Conservation (phyloP, 306 rosid species). For the Argentina anserina region DNA sequence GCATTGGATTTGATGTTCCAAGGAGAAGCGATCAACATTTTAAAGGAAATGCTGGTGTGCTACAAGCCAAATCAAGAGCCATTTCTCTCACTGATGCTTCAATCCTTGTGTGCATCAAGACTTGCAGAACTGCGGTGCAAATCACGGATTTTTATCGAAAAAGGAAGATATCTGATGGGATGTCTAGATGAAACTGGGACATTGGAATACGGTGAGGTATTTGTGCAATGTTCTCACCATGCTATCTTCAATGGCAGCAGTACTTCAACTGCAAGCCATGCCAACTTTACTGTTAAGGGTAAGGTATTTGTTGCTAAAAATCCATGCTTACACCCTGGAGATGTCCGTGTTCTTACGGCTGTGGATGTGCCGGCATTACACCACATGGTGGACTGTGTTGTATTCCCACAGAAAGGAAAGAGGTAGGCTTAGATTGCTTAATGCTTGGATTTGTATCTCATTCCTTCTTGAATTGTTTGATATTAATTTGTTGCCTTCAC, state of each 20-base stretch:
- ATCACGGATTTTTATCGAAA: conserved; percentile 27
- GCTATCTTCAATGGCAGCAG: neutral
- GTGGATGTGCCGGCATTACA: conserved; percentile 34
- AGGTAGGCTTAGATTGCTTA: conserved; percentile 19
- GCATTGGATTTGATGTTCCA: conserved; percentile 30
- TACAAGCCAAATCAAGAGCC: conserved; percentile 40
- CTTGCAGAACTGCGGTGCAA: conserved; percentile 18
- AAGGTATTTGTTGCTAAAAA: conserved; percentile 41
- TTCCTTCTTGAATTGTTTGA: neutral
- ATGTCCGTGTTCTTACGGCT: conserved; percentile 34
- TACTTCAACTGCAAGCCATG: neutral
- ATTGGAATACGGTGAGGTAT: conserved; percentile 40
- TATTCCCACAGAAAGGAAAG: conserved; percentile 42
- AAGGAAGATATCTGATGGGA: conserved; percentile 46
- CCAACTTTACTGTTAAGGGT: conserved; percentile 9
- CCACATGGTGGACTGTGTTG: conserved; percentile 44
- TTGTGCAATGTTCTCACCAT: conserved; percentile 27
- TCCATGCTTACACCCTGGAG: conserved; percentile 45
- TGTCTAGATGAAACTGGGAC: conserved; percentile 44
- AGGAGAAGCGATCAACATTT: conserved; percentile 24
- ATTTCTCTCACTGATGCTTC: conserved; percentile 41
- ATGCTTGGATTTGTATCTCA: neutral
- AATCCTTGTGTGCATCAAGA: conserved; percentile 30
- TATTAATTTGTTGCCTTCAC: neutral
- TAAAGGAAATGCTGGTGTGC: conserved; percentile 34